phyloP scores from a whole-genome alignment of 306 rosid genomes.

The Cucumis cinereus region DNA sequence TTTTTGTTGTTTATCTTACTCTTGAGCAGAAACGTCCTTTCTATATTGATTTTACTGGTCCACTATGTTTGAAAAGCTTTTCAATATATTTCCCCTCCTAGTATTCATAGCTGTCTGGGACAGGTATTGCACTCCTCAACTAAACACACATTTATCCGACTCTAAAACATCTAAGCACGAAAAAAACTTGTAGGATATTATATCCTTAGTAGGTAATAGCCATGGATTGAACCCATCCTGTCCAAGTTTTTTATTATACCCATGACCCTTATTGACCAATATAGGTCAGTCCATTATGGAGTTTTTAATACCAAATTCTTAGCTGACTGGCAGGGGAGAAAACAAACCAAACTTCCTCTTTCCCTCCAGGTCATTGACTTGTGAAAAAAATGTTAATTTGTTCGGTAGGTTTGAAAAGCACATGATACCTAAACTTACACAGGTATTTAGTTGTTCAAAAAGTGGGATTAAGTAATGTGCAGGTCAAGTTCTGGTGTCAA shows the following conservation, averaged over 20 bases:
- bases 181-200: too few relatives aligned
- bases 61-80: not conserved
- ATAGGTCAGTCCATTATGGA: too few relatives aligned
- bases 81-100: too few relatives aligned
- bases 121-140: too few relatives aligned
- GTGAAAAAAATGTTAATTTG: not conserved
- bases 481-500: conserved; percentile 12
- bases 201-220: too few relatives aligned
- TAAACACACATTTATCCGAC: too few relatives aligned
- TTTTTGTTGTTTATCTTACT: not conserved
- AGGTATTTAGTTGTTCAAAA: not conserved
- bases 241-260: too few relatives aligned
- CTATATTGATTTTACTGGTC: not conserved
- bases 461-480: conserved; percentile 6
- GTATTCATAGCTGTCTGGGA: too few relatives aligned
- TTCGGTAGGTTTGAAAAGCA: conserved; percentile 9
- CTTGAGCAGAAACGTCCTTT: not conserved
- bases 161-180: too few relatives aligned
- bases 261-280: too few relatives aligned
- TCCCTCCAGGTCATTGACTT: not conserved
- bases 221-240: too few relatives aligned
- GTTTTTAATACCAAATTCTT: not conserved
- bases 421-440: not conserved
- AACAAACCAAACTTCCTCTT: not conserved
- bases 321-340: not conserved